Base-by-base conservation (phyloP, 2,329 filamentous ascomycete genomes). In the Colletotrichum salicis region DNA sequence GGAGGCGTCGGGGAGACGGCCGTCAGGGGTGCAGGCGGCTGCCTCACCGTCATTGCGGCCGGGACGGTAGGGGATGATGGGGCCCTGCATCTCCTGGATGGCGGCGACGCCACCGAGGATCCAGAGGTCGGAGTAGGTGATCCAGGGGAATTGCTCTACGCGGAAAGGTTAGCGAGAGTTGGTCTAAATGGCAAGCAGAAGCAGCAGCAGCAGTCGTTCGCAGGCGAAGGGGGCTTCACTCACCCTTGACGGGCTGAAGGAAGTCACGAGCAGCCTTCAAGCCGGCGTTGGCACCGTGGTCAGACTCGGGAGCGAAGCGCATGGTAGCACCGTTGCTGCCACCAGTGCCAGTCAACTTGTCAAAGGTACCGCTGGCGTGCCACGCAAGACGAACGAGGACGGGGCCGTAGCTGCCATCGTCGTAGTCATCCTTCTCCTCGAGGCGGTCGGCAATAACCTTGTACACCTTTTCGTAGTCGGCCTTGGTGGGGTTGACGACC, bases 291-390 rank as follows among this genome's bases (percentile, higher is more conserved):
- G 96, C 96, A 76, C 95, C 95, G 84, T 99, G 96, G 82, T 92
- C 91, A 72, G 90, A 87, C 86, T 98, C 96, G 58, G 96, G 95
- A 29, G 91, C 87, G 82, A 98, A 98, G 80, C 96, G 91, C 96
- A 98, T 98, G 76, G 95, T 98, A 70, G 96, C 96, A 76, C 96
- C 96, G 83, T 98, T 97, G 87, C 93, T 96, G 76, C 96, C 96
- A 78, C 96, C 96, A 57, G 96, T 98, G 75, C 89, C 89, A 31
- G 95, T 97, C 80, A 90, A 89, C 85, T 92, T 93, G 81, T 98
- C 96, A 79, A 92, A 98, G 77, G 96, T 99, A 77, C 96, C 96
- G 77, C 92, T 95, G 75, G 92, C 91, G 86, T 98, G 96, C 96
- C 96, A 98, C 73, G 94, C 96, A 76, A 98, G 89, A 78, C 96